Evolutionary conservation across 305 asterid species (phyloP).

Genomic region (Fraxinus greggii): DNA sequence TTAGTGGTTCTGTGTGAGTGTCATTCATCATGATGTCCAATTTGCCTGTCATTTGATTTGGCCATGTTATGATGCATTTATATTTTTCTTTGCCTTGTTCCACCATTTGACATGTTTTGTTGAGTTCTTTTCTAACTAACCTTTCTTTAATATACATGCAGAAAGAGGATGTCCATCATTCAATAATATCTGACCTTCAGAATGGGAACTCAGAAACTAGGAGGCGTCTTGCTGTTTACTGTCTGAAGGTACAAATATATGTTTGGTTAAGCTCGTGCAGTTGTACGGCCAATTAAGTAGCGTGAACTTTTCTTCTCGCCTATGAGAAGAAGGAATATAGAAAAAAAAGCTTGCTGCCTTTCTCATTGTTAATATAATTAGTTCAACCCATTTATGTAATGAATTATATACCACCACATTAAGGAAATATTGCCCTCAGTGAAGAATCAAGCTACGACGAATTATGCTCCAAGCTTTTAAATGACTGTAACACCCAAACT

Average conservation of each 20-base stretch:
- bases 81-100: constrained; percentile 13
- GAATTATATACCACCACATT: not conserved
- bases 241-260: constrained; percentile 68
- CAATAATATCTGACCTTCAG: constrained; percentile 98
- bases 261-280: constrained; percentile 11
- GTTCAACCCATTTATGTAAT: not conserved
- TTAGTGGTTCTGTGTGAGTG: not conserved
- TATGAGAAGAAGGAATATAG: not conserved
- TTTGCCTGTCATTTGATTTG: constrained; percentile 20
- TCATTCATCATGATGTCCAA: constrained; percentile 7
- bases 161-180: constrained; percentile 99
- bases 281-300: not conserved
- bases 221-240: constrained; percentile 95
- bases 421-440: not conserved
- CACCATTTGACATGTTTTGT: constrained; percentile 4
- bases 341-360: not conserved
- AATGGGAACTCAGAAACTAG: constrained; percentile 94
- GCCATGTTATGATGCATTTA: not conserved
- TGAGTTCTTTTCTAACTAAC: constrained; percentile 21
- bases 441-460: not conserved
- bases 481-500: not conserved
- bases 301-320: constrained; percentile 1
- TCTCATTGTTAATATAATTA: not conserved
- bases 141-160: constrained; percentile 37
- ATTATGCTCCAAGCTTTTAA: not conserved